phyloP scores from a whole-genome alignment of 805 yeast genomes.

The Wickerhamiella australiensis region DNA sequence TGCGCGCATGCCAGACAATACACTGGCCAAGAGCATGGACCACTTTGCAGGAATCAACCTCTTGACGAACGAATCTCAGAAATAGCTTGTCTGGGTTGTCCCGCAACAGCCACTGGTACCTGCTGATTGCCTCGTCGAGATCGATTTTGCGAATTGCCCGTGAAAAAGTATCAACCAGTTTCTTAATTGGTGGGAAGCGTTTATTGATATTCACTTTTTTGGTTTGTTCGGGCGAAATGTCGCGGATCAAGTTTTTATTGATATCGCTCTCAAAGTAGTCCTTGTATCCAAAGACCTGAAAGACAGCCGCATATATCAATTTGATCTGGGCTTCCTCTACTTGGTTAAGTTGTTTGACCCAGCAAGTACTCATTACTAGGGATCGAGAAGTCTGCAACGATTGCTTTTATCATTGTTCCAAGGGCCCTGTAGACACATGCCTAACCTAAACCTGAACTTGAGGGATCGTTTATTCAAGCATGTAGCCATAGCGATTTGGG shows the following conservation, averaged over 20 bases:
- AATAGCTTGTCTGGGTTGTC: background rate
- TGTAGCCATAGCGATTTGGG: background rate
- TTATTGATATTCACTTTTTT: background rate
- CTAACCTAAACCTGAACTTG: conserved; percentile 2
- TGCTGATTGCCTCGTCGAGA: background rate
- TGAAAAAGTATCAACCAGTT: background rate
- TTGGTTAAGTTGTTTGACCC: background rate
- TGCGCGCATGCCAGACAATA: background rate
- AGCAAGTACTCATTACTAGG: background rate
- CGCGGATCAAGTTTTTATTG: background rate
- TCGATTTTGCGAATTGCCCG: background rate
- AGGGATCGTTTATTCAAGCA: background rate
- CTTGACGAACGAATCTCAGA: conserved; percentile 1
- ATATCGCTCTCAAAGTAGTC: background rate
- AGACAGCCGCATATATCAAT: conserved; percentile 4
- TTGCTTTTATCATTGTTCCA: background rate
- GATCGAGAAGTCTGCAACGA: background rate
- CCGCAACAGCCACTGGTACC: background rate
- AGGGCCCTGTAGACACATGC: background rate
- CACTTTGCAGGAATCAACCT: background rate
- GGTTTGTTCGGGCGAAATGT: background rate
- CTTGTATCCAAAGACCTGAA: conserved; percentile 1
- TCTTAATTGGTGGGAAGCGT: background rate
- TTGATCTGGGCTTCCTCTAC: conserved; percentile 4
- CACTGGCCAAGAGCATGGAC: background rate